These are phyloP conservation scores for Arbutus unedo DNA, from an alignment of 148 eudicot species.

Conservation along the genomic window DNA sequence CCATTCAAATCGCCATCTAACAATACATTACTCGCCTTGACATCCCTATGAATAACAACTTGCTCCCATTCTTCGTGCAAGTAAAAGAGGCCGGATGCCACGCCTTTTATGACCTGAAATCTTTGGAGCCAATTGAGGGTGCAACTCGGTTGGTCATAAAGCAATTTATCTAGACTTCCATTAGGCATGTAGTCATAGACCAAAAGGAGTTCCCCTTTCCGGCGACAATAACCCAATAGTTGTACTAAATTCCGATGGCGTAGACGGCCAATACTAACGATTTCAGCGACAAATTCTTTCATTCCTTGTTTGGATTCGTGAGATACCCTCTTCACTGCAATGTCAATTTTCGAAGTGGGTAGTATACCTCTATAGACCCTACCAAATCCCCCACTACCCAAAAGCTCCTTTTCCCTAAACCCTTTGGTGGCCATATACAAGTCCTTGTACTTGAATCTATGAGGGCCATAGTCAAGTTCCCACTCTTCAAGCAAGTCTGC, in stretches of 20 bases:
- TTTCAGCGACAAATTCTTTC: constrained; percentile 35
- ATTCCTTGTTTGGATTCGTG: constrained; percentile 40
- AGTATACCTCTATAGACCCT: constrained; percentile 28
- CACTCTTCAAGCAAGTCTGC: constrained; percentile 52
- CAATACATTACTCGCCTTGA: constrained; percentile 40
- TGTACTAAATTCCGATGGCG: constrained; percentile 34
- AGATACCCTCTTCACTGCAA: constrained; percentile 34
- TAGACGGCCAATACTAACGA: constrained; percentile 29
- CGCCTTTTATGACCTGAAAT: constrained; percentile 35
- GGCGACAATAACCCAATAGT: constrained; percentile 32
- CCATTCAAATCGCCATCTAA: constrained; percentile 36
- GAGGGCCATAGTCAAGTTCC: constrained; percentile 47
- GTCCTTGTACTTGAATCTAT: constrained; percentile 44
- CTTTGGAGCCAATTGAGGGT: constrained; percentile 37
- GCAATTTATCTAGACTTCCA: constrained; percentile 33
- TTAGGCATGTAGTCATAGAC: constrained; percentile 32
- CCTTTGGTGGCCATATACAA: constrained; percentile 52
- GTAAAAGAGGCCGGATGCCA: constrained; percentile 32
- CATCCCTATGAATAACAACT: constrained; percentile 37
- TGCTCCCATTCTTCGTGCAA: constrained; percentile 41
- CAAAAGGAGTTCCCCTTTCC: constrained; percentile 29
- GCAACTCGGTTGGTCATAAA: constrained; percentile 19
- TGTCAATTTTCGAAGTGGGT: constrained; percentile 15
- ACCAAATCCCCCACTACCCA: constrained; percentile 35
- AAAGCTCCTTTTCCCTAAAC: constrained; percentile 36